A percentile compares a stretch with the other conserved stretches of the same genome.
Conservation (phyloP, 2,329 filamentous ascomycete genomes). For the Colletotrichum caudatum region DNA sequence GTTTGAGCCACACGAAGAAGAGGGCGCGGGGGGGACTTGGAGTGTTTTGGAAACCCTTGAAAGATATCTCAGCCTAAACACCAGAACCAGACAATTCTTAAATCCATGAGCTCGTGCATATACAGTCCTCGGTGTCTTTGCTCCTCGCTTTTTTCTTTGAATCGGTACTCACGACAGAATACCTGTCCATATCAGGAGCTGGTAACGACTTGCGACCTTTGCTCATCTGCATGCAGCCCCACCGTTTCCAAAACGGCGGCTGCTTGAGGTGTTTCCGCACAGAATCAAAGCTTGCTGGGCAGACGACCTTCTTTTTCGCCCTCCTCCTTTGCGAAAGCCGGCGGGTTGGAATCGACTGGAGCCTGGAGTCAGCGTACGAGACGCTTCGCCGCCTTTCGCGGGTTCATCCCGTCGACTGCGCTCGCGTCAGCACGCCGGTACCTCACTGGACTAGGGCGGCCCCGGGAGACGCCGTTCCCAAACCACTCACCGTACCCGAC, state of each 20-base stretch:
- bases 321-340: constrained; percentile 2
- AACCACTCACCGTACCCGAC: constrained; percentile 43
- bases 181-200: not conserved
- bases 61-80: not conserved
- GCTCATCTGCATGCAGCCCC: no score
- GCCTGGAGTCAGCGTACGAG: constrained; percentile 20
- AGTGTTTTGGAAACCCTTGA: not conserved
- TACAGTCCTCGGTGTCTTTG: no score
- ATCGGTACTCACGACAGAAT: not conserved
- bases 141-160: no score
- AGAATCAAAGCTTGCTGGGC: constrained; percentile 9
- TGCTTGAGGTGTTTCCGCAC: not conserved
- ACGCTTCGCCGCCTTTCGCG: constrained; percentile 5
- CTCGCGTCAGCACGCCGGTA: not conserved
- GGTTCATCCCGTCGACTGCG: constrained; percentile 15
- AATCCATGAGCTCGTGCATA: not conserved
- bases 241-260: not conserved
- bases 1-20: not conserved
- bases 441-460: fast-evolving
- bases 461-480: no score
- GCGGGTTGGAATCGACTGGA: constrained; percentile 6
- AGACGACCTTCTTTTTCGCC: constrained; percentile 3
- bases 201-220: no score
- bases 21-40: no score
- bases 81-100: not conserved